A percentile compares a stretch with the other conserved stretches of the same genome.
Conservation (phyloP, 2,329 filamentous ascomycete genomes). For the Sporothrix pseudoabietina region DNA sequence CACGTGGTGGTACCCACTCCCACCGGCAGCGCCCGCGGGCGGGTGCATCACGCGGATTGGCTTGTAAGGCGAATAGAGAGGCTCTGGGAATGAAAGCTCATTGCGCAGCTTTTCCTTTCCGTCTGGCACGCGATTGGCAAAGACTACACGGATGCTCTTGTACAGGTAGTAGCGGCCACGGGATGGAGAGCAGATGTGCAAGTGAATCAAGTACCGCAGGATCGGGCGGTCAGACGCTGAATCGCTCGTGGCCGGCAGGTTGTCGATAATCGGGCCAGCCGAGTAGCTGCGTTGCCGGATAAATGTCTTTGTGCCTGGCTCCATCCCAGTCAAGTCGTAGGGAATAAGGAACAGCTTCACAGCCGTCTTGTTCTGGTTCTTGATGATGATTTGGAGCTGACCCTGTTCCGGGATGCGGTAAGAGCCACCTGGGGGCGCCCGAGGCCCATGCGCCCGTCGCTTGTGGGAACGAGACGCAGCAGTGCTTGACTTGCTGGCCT, state of each 20-base stretch:
- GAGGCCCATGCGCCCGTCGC: constrained; percentile 55
- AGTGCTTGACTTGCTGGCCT: constrained; percentile 35
- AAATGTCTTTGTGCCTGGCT: constrained; percentile 91
- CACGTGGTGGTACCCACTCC: constrained; percentile 25
- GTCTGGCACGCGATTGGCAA: constrained; percentile 93
- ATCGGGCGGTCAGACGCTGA: constrained; percentile 61
- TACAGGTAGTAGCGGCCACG: constrained; percentile 87
- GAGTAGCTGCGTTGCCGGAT: constrained; percentile 94
- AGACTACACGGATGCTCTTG: constrained; percentile 89
- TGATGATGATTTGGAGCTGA: constrained; percentile 94
- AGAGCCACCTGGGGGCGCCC: constrained; percentile 77
- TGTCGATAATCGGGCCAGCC: constrained; percentile 77
- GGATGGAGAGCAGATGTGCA: constrained; percentile 88
- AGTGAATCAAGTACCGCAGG: constrained; percentile 84
- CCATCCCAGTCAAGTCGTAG: constrained; percentile 91
- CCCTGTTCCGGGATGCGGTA: constrained; percentile 94
- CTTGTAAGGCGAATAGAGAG: constrained; percentile 83
- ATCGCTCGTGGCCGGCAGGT: constrained; percentile 42
- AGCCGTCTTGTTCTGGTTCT: constrained; percentile 97
- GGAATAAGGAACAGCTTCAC: constrained; percentile 94
- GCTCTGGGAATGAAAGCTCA: constrained; percentile 86
- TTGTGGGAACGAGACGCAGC: constrained; percentile 43
- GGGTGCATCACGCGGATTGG: constrained; percentile 58
- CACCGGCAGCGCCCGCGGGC: constrained; percentile 32
- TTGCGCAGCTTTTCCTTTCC: constrained; percentile 90